These are phyloP conservation scores for Orychophragmus violaceus DNA, from an alignment of 345 rosid species.

Conservation along the genomic window DNA sequence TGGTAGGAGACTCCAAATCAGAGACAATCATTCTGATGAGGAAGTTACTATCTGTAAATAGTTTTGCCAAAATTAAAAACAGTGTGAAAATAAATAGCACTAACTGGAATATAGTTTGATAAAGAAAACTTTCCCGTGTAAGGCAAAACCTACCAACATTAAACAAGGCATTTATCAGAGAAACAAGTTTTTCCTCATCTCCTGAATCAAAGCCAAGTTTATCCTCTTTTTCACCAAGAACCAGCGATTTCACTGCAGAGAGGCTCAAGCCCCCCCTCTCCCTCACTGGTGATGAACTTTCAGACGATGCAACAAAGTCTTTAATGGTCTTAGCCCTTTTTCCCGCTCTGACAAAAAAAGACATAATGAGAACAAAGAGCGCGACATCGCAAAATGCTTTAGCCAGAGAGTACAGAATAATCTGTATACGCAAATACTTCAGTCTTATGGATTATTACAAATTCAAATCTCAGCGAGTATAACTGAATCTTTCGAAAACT, in stretches of 20 bases:
- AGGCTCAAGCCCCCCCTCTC: conserved; percentile 82
- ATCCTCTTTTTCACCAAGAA: conserved; percentile 90
- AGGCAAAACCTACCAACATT: conserved; percentile 54
- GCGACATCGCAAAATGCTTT: neutral
- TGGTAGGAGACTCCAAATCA: conserved; percentile 38
- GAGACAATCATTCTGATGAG: conserved; percentile 60
- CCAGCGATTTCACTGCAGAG: conserved; percentile 80
- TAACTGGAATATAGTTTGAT: conserved; percentile 15
- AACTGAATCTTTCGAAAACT: neutral
- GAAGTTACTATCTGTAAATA: conserved; percentile 69
- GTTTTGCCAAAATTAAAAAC: conserved; percentile 70
- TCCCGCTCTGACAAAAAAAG: conserved; percentile 50
- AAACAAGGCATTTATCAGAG: conserved; percentile 51
- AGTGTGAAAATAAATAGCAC: conserved; percentile 51
- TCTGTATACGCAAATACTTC: neutral
- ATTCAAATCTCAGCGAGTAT: neutral
- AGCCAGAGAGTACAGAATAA: neutral
- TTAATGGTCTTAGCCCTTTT: conserved; percentile 66
- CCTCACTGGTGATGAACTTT: conserved; percentile 73
- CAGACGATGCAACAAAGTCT: conserved; percentile 65
- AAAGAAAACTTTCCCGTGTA: neutral
- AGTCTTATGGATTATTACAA: neutral
- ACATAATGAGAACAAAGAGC: conserved; percentile 3
- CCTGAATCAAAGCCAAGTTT: conserved; percentile 51
- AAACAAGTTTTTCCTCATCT: conserved; percentile 58